Conservation (phyloP, 176 grass and related monocot genomes). For the Aegilops speltoides region DNA sequence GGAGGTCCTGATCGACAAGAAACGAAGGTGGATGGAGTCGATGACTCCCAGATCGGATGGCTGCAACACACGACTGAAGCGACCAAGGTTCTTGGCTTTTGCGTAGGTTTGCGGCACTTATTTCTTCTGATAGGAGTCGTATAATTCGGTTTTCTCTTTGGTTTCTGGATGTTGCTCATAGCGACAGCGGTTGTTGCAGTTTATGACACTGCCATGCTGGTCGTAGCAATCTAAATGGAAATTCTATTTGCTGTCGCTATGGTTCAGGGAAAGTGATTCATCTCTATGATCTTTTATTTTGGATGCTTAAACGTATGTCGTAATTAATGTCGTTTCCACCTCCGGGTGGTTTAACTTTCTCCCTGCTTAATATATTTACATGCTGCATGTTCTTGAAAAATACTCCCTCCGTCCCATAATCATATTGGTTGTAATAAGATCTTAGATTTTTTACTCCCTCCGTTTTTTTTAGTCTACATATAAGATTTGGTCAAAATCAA, state of each 20-base stretch:
- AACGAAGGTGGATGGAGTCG: slow-evolving; percentile 20
- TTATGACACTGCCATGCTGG: neutral
- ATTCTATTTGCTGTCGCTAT: neutral
- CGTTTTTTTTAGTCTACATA: no score
- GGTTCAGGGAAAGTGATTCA: neutral
- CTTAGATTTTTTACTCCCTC: no score
- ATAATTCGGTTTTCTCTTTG: neutral
- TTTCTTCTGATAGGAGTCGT: neutral
- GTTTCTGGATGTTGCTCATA: neutral
- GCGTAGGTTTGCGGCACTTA: neutral
- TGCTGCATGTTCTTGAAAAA: no score
- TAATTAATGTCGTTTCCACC: neutral
- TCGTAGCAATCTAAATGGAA: neutral
- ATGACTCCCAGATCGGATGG: neutral
- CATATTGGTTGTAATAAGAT: no score
- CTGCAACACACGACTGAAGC: neutral
- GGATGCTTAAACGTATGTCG: neutral
- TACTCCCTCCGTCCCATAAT: no score
- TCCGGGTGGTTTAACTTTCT: no score
- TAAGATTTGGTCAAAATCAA: no score
- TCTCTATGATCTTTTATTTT: neutral
- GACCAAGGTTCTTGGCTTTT: neutral
- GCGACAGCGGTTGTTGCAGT: neutral
- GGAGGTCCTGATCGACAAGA: slow-evolving; percentile 9
- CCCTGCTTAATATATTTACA: no score